Base-by-base conservation (phyloP, 2,329 filamentous ascomycete species). In the Phialophora chinensis region DNA sequence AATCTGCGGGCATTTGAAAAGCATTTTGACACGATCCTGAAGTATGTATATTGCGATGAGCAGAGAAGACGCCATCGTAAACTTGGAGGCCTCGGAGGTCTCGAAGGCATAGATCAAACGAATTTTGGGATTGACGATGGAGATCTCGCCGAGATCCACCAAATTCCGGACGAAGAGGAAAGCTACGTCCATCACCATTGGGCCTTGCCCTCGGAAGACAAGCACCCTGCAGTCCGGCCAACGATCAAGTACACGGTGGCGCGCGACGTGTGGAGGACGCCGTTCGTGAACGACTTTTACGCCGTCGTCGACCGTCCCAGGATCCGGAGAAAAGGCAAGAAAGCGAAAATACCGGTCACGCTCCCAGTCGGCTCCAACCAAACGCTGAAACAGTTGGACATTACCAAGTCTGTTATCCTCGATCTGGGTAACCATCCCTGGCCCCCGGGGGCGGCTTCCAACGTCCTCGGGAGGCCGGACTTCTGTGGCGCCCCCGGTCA, bases 101-200 rank as follows among this genome's bases (percentile, higher is more conserved):
- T 56, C 20, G 12, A 12, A 14, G 54, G 38, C 35, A 58, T 62
- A 27, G 23, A 50, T 20, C 17, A 38, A 12, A 1, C 35, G 7
- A 65, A 52, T 31, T 68, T 70, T 44, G 68, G 68, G 10, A 70
- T 68, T 35, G 60, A 35, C 8, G 25, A 47, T 27, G 23, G 33
- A 11, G 66, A 66, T 31, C 50, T 66, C 12, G 11, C 38, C 11
- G 52, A 62, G 31, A 29, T 58, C 29, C 65, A 70, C 47, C 42
- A 44, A 23, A 49, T 63, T 12, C 60, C 27, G 33, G 38, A 20
- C 20, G 44, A 50, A n/a, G 42, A 29, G 17, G 52, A 60, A 10
- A 29, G 60, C 60, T 35, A 58, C 23, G 23, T 60, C 7, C 64
- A 62, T n/a, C 53, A 62, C 44, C 62, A 67, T 35, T 69, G 64